These are phyloP conservation scores for Lactuca saligna DNA, from an alignment of 129 eudicot genomes.

Conservation along the genomic window DNA sequence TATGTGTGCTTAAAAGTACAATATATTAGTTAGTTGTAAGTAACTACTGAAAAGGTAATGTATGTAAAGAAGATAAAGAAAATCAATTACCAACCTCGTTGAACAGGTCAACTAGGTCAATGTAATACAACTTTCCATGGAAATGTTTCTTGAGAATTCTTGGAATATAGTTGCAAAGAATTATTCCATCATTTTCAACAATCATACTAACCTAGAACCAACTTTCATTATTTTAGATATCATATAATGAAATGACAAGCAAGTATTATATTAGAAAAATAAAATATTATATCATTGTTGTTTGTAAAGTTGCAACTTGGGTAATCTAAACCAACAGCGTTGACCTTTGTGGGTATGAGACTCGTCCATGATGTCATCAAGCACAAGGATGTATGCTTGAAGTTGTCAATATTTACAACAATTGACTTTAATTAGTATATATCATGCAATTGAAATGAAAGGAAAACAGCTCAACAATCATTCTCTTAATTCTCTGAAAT, in stretches of 20 bases:
- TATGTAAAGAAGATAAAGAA: too few species aligned
- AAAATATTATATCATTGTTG: too few species aligned
- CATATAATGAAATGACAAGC: background rate
- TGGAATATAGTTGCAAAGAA: slow-evolving; percentile 84
- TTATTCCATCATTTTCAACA: slow-evolving; percentile 82
- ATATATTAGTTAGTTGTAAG: background rate
- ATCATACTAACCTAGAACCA: slow-evolving; percentile 82
- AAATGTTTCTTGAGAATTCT: slow-evolving; percentile 86
- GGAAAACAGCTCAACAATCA: background rate
- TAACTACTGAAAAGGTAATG: too few species aligned
- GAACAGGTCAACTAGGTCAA: slow-evolving; percentile 74
- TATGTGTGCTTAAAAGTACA: slow-evolving; percentile 45
- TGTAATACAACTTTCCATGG: slow-evolving; percentile 67
- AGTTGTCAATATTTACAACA: slow-evolving; percentile 43
- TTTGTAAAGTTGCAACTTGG: slow-evolving; percentile 50
- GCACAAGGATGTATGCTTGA: slow-evolving; percentile 92
- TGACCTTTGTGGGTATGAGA: slow-evolving; percentile 92
- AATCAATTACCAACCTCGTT: slow-evolving; percentile 55
- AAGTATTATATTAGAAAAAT: too few species aligned
- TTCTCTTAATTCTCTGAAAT: too few species aligned
- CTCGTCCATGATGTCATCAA: slow-evolving; percentile 89
- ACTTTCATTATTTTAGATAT: slow-evolving; percentile 15
- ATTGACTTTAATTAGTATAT: too few species aligned
- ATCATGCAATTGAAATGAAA: slow-evolving; percentile 4
- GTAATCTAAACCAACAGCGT: slow-evolving; percentile 91